Conservation (phyloP, 2,329 filamentous ascomycete genomes). For the Apiospora saccharicola region DNA sequence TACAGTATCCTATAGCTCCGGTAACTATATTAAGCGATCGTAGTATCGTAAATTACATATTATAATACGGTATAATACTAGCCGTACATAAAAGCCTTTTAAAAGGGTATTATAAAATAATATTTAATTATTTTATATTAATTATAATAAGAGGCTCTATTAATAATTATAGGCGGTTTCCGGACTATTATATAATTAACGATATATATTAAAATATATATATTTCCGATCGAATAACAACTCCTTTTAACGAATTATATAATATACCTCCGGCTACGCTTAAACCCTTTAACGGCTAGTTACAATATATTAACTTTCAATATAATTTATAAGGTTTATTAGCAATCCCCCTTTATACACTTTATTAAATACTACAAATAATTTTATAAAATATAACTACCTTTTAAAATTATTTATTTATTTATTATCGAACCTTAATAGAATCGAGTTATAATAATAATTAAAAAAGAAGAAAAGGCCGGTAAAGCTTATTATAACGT, state of each 20-base stretch:
- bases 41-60: background rate
- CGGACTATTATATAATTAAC: background rate
- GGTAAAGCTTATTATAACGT: background rate
- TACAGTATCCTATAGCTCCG: background rate
- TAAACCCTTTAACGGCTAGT: background rate
- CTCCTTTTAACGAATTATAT: background rate
- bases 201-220: background rate
- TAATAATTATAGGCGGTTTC: background rate
- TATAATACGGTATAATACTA: background rate
- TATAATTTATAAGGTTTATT: background rate
- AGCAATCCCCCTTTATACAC: background rate
- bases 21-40: background rate
- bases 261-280: background rate
- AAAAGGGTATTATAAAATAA: background rate
- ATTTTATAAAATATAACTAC: background rate
- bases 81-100: background rate
- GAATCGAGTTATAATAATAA: background rate
- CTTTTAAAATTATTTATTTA: background rate
- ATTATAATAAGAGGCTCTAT: background rate
- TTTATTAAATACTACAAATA: background rate
- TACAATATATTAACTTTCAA: background rate
- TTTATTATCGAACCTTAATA: background rate
- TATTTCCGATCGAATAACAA: background rate
- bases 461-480: background rate
- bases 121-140: background rate